These are phyloP conservation scores for Neocucurbitaria cava DNA, from an alignment of 2,329 filamentous ascomycete genomes.

Conservation along the genomic window DNA sequence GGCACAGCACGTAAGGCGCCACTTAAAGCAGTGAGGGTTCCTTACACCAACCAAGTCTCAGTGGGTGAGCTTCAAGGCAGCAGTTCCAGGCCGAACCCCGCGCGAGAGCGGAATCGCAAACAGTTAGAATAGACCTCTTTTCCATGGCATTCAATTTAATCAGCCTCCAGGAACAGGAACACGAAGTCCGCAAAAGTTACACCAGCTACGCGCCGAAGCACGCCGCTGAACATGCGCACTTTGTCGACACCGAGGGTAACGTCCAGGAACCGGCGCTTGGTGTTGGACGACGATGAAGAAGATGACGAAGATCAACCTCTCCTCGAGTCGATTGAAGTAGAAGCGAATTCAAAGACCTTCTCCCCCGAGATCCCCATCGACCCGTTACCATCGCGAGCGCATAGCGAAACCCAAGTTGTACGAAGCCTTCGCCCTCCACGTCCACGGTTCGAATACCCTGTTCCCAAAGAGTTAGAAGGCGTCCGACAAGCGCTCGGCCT, in stretches of 20 bases:
- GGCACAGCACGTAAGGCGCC: background rate
- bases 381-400: background rate
- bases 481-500: slow-evolving; percentile 18
- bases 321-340: background rate
- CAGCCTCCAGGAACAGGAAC: background rate
- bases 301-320: background rate
- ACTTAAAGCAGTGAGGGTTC: background rate
- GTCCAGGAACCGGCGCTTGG: background rate
- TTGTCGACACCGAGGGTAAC: background rate
- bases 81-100: background rate
- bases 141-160: background rate
- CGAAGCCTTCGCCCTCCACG: background rate
- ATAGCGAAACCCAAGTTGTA: background rate
- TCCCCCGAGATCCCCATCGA: background rate
- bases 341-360: background rate
- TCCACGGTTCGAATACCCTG: slow-evolving; percentile 9
- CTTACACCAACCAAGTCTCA: background rate
- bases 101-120: background rate
- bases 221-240: background rate
- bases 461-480: slow-evolving; percentile 14
- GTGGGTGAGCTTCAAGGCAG: background rate
- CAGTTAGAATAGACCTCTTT: background rate
- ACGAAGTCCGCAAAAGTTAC: background rate
- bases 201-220: background rate
- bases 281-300: background rate